phyloP scores from a whole-genome alignment of 73 alveolate species.

The Paramecium sonneborni region DNA sequence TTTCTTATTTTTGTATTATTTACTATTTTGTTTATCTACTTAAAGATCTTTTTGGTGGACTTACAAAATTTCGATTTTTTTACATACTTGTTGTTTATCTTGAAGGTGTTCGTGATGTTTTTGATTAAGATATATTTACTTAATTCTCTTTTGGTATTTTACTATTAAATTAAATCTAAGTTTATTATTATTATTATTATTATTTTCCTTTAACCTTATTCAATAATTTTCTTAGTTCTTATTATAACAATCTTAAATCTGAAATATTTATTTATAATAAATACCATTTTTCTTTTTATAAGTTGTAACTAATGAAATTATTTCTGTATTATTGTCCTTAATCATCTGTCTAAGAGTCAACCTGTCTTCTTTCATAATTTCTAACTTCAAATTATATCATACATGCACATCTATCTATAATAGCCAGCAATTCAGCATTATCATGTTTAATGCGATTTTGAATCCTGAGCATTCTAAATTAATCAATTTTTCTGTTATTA shows the following conservation, averaged over 20 bases:
- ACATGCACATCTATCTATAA: conserved; percentile 54
- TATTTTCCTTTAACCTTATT: background rate
- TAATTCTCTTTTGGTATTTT: background rate
- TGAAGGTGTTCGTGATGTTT: background rate
- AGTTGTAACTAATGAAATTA: conserved; percentile 35
- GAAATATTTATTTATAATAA: background rate
- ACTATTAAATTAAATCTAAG: background rate
- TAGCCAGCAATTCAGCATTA: conserved; percentile 37
- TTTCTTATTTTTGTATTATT: background rate
- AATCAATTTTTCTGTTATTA: conserved; percentile 41
- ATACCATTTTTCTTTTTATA: conserved; percentile 55
- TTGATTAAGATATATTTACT: background rate
- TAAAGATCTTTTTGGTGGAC: conserved; percentile 53
- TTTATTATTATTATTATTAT: background rate
- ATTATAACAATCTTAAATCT: conserved; percentile 9
- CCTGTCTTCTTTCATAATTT: conserved; percentile 50
- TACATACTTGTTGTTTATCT: background rate
- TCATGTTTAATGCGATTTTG: conserved; percentile 28
- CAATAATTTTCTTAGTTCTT: conserved; percentile 10
- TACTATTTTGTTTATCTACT: conserved; percentile 44
- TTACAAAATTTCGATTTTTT: background rate
- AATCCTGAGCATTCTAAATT: conserved; percentile 53
- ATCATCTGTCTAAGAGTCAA: background rate
- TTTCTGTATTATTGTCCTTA: conserved; percentile 26
- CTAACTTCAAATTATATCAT: background rate